Evolutionary conservation across 805 yeast genomes (phyloP).

Genomic region (Nakazawaea molendinolei): DNA sequence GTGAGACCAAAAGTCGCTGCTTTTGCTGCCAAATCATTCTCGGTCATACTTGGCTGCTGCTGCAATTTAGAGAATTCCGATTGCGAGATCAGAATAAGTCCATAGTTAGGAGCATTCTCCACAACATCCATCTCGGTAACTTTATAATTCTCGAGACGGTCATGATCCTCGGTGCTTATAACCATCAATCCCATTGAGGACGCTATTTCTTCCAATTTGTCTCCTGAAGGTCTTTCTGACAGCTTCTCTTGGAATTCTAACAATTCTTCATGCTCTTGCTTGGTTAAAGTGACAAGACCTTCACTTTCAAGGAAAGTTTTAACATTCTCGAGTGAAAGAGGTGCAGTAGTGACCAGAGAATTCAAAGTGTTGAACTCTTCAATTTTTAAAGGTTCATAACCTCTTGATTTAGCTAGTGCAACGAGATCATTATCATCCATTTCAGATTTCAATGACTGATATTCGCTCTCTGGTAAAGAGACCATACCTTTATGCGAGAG

Average conservation of each 20-base stretch:
- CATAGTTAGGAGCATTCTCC: slow-evolving; percentile 5
- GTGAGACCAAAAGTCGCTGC: slow-evolving; percentile 8
- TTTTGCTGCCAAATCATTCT: slow-evolving; percentile 13
- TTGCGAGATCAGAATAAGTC: slow-evolving; percentile 5
- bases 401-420: background rate
- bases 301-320: background rate
- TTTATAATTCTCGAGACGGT: slow-evolving; percentile 15
- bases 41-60: slow-evolving; percentile 6
- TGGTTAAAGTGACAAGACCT: slow-evolving; percentile 17
- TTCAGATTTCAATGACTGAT: slow-evolving; percentile 12
- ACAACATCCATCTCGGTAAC: slow-evolving; percentile 4
- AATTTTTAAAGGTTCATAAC: background rate
- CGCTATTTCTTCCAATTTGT: background rate
- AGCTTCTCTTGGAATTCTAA: slow-evolving; percentile 1
- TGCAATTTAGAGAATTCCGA: background rate
- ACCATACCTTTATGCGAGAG: slow-evolving; percentile 23
- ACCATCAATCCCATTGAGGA: background rate
- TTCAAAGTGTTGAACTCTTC: background rate
- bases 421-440: background rate
- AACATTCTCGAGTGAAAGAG: background rate
- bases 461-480: slow-evolving; percentile 27
- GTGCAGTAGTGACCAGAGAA: background rate
- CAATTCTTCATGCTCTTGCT: slow-evolving; percentile 14
- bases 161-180: slow-evolving; percentile 4
- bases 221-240: background rate